Percentiles rank a stretch among this genome's conserved stretches.
phyloP scores from a whole-genome alignment of 2,329 filamentous ascomycete species.

The Diplodia sapinea region DNA sequence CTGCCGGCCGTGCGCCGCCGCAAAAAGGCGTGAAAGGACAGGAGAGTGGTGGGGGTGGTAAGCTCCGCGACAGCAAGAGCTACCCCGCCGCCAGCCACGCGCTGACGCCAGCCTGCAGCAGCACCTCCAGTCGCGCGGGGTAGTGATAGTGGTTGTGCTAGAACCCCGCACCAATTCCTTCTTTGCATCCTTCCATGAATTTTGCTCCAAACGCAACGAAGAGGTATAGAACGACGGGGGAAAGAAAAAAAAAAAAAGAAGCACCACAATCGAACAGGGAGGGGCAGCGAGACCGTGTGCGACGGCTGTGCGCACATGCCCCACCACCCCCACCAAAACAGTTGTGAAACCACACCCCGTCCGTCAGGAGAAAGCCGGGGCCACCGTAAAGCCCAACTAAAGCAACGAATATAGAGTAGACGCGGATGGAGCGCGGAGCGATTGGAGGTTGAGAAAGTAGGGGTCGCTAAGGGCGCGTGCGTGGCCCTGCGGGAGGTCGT shows the following conservation, averaged over 20 bases:
- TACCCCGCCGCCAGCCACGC: neutral
- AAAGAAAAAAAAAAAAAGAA: too few species aligned
- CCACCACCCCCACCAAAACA: neutral
- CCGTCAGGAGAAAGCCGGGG: neutral
- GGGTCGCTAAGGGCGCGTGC: neutral
- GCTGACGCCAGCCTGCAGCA: neutral
- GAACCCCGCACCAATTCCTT: neutral
- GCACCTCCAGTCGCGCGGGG: neutral
- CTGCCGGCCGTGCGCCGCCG: neutral
- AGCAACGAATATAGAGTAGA: neutral
- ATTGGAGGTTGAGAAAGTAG: neutral
- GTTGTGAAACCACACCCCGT: neutral
- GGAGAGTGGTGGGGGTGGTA: neutral
- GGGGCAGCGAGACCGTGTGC: neutral
- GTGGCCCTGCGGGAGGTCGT: neutral
- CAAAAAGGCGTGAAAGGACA: too few species aligned
- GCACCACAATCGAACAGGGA: neutral
- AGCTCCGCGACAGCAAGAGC: neutral
- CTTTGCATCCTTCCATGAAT: neutral
- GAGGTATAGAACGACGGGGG: neutral
- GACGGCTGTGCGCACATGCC: neutral
- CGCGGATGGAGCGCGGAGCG: neutral
- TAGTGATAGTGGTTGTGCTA: neutral
- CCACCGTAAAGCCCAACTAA: neutral
- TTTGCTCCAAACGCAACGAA: neutral